These are phyloP conservation scores for Neopestalotiopsis rosae DNA, from an alignment of 2,329 filamentous ascomycete species.

Conservation along the genomic window DNA sequence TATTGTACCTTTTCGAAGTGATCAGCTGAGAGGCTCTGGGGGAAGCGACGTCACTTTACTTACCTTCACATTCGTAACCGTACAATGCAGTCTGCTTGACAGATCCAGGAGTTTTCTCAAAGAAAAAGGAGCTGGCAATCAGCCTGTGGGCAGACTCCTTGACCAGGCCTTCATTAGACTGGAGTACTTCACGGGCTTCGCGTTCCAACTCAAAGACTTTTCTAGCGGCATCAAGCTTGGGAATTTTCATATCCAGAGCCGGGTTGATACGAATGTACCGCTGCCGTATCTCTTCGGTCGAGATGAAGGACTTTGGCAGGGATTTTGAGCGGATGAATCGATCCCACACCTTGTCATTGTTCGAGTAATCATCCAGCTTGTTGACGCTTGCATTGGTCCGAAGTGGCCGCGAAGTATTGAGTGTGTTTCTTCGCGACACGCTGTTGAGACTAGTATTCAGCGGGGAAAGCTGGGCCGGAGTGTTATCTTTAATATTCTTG, in stretches of 20 bases:
- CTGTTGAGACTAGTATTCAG: constrained; percentile 18
- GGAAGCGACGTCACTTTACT: neutral
- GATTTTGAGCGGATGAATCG: constrained; percentile 28
- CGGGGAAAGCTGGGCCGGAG: constrained; percentile 28
- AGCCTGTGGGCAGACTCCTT: constrained; percentile 35
- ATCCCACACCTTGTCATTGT: constrained; percentile 29
- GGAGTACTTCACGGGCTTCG: constrained; percentile 31
- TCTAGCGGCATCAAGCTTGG: constrained; percentile 6
- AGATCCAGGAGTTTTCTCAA: constrained; percentile 34
- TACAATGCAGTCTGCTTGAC: constrained; percentile 30
- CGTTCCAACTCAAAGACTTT: constrained; percentile 27
- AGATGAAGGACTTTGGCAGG: constrained; percentile 11
- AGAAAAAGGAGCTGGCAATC: constrained; percentile 38
- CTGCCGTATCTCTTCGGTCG: constrained; percentile 24
- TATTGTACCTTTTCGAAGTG: constrained; percentile 28
- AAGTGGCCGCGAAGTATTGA: constrained; percentile 9
- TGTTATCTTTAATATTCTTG: constrained; percentile 28
- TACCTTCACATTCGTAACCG: constrained; percentile 35
- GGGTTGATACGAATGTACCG: constrained; percentile 35
- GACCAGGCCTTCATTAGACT: constrained; percentile 28
- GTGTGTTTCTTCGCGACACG: constrained; percentile 4
- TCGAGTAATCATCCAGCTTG: constrained; percentile 15
- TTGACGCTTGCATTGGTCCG: constrained; percentile 4
- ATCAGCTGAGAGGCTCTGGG: neutral
- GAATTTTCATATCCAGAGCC: constrained; percentile 27